phyloP scores from a whole-genome alignment of 352 stramenopile genomes.

The Phytophthora pisi region DNA sequence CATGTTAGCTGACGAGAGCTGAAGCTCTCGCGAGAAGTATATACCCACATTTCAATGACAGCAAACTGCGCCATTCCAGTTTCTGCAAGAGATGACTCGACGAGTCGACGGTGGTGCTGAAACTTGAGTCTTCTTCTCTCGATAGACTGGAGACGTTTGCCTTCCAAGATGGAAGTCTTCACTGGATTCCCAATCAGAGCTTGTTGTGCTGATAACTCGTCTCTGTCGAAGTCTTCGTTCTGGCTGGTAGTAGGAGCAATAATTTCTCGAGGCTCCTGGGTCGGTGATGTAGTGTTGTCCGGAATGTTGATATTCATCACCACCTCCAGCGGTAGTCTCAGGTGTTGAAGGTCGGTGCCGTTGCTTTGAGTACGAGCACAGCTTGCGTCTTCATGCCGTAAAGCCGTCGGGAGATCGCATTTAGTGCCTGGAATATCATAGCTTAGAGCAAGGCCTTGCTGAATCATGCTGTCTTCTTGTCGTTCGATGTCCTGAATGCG shows the following conservation, averaged over 20 bases:
- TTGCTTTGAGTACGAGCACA: neutral
- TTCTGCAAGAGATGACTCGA: slow-evolving; percentile 57
- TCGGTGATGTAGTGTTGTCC: neutral
- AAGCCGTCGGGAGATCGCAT: slow-evolving; percentile 19
- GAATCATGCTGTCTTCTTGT: slow-evolving; percentile 44
- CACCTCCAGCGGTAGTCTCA: slow-evolving; percentile 49
- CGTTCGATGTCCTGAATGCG: slow-evolving; percentile 57
- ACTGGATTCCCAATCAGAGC: slow-evolving; percentile 4
- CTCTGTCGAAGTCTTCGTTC: neutral
- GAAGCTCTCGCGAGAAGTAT: neutral
- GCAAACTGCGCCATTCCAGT: slow-evolving; percentile 63
- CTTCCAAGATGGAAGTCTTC: slow-evolving; percentile 27
- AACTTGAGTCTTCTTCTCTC: slow-evolving; percentile 62
- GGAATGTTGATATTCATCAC: slow-evolving; percentile 52
- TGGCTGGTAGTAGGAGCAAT: neutral
- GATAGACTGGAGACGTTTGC: slow-evolving; percentile 36
- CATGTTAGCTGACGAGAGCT: neutral
- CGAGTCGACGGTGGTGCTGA: slow-evolving; percentile 54
- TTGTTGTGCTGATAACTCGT: neutral
- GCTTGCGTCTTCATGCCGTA: neutral
- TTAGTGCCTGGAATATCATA: slow-evolving; percentile 21
- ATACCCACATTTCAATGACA: slow-evolving; percentile 69
- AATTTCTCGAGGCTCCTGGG: neutral
- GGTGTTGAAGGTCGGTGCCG: slow-evolving; percentile 1
- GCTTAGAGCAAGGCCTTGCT: slow-evolving; percentile 41